Evolutionary conservation across 2,329 filamentous ascomycete genomes (phyloP), one percentile per base, ranked within the genome.

Genomic region (Neonectria ditissima): DNA sequence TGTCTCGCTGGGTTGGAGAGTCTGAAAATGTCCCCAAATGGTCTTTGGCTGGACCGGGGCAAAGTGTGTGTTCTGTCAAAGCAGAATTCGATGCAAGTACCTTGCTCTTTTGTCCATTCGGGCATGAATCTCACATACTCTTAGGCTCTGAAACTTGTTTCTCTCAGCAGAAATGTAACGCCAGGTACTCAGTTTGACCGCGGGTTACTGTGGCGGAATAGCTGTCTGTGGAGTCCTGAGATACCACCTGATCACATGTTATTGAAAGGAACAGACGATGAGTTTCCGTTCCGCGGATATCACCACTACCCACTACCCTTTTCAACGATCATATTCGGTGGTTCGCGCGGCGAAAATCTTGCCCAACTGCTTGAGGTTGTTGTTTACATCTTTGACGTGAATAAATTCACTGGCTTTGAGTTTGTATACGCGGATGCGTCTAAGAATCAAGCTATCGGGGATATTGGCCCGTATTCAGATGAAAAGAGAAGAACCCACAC

Each of bases 1-100:
- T 56, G 11, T 66, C 63, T 11, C 13, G 13, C 5, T 67, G 65
- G 65, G 34, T 43, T 1, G 65, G 63, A 1, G 63, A 66, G 16
- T 7, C 63, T 14, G 47, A 41, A 2, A 8, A 26, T 0, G 1
- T 34, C 6, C 65, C 65, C 1, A 45, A 44, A 30, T 60, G 65
- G 54, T 26, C 54, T 28, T 44, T 68, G 11, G 13, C 26, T 10
- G n/a, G 48, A 5, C 28, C 24, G 9, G 24, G 51, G 14, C 24
- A 63, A 10, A 37, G 10, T 13, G 48, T 66, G 1, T 43, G 61
- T 3, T 45, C 34, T 4, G 22, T 63, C n/a, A 65, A 60, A 30
- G 60, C 52, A 1, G 52, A 60, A 9, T 63, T 65, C 43, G 60
- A 65, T n/a, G 63, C 60, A 3, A 51, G 55, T 24, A 9, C 7